Base-by-base conservation (phyloP, 1,284 basidiomycete genomes). In the Mixia osmundae region DNA sequence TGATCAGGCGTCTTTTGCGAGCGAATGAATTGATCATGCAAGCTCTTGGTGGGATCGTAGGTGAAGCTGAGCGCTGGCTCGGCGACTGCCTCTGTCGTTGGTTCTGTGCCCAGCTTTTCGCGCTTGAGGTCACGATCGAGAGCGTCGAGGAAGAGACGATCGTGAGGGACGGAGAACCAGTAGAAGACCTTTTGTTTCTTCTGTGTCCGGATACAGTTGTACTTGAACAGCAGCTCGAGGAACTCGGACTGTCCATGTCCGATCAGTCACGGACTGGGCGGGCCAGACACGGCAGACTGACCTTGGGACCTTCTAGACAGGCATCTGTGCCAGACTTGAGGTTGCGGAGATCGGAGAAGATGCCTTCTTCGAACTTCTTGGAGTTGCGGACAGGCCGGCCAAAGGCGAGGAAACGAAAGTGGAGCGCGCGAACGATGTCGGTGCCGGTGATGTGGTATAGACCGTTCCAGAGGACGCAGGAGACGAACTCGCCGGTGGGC, bases 121-220 rank as follows among this genome's bases (percentile, higher is more conserved):
- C 82, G 68, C 60, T 87, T 87, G 38, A 87, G 66, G 54, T 89
- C 82, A 34, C 82, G 74, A 55, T 89, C 82, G 26, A 89, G 67
- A 19, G 82, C 82, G 52, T 89, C 82, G 34, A 89, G 69, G 62
- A 89, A 87, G 35, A 89, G 71, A n/a, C 82, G 73, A 56, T 89
- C 82, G 45, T 89, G 82, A 3, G 80, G 80, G 9, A 89, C 82
- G 2, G 70, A 72, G 56, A 71, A 77, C 80, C 82, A 89, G 56
- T 78, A 85, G 52, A 87, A 89, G 16, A 78, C 77, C 54, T 83
- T 82, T 60, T 85, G 82, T 61, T 87, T 87, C 65, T 89, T 91
- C 55, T 89, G 82, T 1, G 83, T 89, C 28, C 82, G 70, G 44
- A 91, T 87, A 55, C 80, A 85, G 51, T 83, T 79, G 50, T 79